Base-by-base conservation (phyloP, 768 basidiomycete species). In the Porphyrellus cyaneotinctus region DNA sequence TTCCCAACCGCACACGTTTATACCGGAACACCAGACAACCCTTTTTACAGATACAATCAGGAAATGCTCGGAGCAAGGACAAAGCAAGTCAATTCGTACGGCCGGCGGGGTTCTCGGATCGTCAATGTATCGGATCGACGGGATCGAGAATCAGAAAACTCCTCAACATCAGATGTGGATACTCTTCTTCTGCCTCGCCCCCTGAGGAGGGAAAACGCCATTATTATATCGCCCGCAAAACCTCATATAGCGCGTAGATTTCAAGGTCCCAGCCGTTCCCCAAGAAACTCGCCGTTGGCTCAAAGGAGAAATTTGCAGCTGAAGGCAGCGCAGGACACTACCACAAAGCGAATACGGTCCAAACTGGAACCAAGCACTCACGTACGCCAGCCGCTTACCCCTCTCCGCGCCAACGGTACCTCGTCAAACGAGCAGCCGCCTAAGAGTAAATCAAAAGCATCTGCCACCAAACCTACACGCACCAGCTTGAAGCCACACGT, bases 81-180 rank as follows among this genome's bases (percentile, higher is more conserved):
- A 7, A 85, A 84, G 64, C 81, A 84, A 60, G 77, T 87, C 43
- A 78, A 75, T 47, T 72, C 82, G 20, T 87, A 87, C 59, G 85
- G 85, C 20, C 80, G 81, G 58, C 80, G 85, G 54, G 73, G 74
- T 36, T 77, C 78, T 48, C 81, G 85, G 35, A 75, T 86, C n/a
- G 73, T 87, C 58, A 76, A 75, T 52, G 75, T 72, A 38, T 72
- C 75, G 43, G 66, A 67, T 49, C 66, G 65, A 47, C 56, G 59
- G 30, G 68, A 64, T 23, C 64, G 43, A 49, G 66, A 61, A 23
- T 56, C 64, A 22, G 44, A 35, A 38, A 44, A 60, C 71, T 61
- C 77, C 72, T 50, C 50, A 8, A 26, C 56, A 18, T 78, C 61
- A 72, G 57, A 81, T 50, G 74, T 76, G 14, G 68, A 72, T 0